phyloP scores from a whole-genome alignment of 352 stramenopile genomes.

The Poterioochromonas sp. region DNA sequence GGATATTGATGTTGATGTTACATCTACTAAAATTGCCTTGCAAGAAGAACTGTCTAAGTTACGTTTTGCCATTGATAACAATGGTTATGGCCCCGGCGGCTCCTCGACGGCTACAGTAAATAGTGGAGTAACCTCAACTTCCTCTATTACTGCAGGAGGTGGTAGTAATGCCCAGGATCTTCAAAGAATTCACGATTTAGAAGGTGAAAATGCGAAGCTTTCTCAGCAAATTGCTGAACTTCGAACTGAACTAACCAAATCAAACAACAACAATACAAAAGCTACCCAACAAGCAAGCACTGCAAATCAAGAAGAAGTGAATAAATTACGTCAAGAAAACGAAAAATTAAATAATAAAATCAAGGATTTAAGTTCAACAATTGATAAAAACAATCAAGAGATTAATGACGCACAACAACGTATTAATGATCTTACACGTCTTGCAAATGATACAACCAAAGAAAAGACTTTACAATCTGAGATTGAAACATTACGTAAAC shows the following conservation, averaged over 20 bases:
- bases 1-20: constrained; percentile 20
- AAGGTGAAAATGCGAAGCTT: constrained; percentile 6
- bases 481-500: not conserved
- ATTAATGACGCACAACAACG: not conserved
- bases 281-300: not conserved
- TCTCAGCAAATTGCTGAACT: not conserved
- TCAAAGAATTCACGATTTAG: not conserved
- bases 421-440: not conserved
- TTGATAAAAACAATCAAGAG: not conserved
- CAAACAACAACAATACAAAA: no score
- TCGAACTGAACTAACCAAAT: not conserved
- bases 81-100: not conserved
- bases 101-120: not conserved
- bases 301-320: not conserved
- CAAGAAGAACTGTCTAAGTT: constrained; percentile 3
- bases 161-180: not conserved
- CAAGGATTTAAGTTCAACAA: not conserved
- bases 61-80: not conserved
- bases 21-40: not conserved
- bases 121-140: not conserved
- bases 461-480: not conserved
- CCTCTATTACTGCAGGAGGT: not conserved
- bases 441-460: not conserved
- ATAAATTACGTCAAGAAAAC: not conserved
- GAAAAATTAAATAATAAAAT: not conserved